These are phyloP conservation scores for Ceratocystis eucalypticola DNA, from an alignment of 2,329 filamentous ascomycete genomes.

Conservation along the genomic window DNA sequence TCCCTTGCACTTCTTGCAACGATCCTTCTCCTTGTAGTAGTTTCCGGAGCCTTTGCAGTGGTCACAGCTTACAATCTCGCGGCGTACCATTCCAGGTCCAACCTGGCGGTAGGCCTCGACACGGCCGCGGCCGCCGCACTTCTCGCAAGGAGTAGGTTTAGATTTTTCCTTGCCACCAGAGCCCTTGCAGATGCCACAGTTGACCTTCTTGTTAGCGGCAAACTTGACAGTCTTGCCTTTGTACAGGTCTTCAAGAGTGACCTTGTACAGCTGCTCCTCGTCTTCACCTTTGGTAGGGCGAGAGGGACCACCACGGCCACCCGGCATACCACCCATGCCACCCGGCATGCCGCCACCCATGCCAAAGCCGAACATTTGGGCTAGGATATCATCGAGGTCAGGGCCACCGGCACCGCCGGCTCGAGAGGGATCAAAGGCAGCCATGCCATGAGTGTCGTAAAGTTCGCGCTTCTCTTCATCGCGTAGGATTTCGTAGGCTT, in stretches of 20 bases:
- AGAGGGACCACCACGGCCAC: constrained; percentile 39
- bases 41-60: constrained; percentile 75
- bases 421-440: constrained; percentile 71
- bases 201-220: constrained; percentile 78
- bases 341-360: constrained; percentile 39
- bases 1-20: constrained; percentile 98
- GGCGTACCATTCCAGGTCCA: constrained; percentile 73
- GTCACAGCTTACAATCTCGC: constrained; percentile 65
- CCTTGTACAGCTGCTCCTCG: constrained; percentile 83
- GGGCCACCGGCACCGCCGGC: constrained; percentile 40
- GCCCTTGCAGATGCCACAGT: constrained; percentile 79
- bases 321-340: constrained; percentile 25
- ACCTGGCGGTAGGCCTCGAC: constrained; percentile 69
- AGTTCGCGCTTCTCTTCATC: constrained; percentile 86
- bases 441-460: constrained; percentile 93
- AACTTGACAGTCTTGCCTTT: constrained; percentile 98
- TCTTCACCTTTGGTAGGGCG: constrained; percentile 60
- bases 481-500: constrained; percentile 94
- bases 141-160: constrained; percentile 67
- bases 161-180: constrained; percentile 83
- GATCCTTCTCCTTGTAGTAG: constrained; percentile 89
- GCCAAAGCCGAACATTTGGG: constrained; percentile 79
- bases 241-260: constrained; percentile 88
- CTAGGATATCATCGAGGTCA: constrained; percentile 87
- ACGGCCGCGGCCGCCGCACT: constrained; percentile 68